phyloP scores from a whole-genome alignment of 2,329 filamentous ascomycete species.

The Lasiodiplodia hormozganensis region DNA sequence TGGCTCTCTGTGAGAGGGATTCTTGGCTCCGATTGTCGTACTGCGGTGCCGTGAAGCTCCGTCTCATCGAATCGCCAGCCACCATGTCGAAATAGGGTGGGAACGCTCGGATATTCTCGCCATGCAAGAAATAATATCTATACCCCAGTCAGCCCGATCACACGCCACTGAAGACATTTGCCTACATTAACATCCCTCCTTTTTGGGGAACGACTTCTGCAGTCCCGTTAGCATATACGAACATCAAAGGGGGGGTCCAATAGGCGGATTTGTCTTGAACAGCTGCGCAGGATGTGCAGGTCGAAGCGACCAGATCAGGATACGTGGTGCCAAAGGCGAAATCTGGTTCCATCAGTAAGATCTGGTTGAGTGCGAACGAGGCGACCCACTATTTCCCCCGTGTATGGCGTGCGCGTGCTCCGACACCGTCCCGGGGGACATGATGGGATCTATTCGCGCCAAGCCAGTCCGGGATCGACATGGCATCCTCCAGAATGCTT shows the following conservation, averaged over 20 bases:
- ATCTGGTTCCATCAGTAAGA: slow-evolving; percentile 23
- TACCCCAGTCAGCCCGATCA: slow-evolving; percentile 53
- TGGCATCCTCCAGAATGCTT: slow-evolving; percentile 75
- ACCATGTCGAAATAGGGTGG: slow-evolving; percentile 75
- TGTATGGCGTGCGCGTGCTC: slow-evolving; percentile 71
- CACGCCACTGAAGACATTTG: slow-evolving; percentile 23
- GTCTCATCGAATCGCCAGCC: slow-evolving; percentile 67
- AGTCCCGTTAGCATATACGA: slow-evolving; percentile 66
- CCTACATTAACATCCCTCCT: slow-evolving; percentile 49
- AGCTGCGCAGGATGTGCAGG: slow-evolving; percentile 73
- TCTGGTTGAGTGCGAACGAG: background rate
- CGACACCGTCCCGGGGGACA: slow-evolving; percentile 64
- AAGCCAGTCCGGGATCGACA: slow-evolving; percentile 67
- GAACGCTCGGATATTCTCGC: slow-evolving; percentile 73
- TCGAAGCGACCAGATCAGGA: slow-evolving; percentile 65
- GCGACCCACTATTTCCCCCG: slow-evolving; percentile 63
- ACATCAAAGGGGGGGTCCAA: slow-evolving; percentile 74
- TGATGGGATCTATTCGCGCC: slow-evolving; percentile 71
- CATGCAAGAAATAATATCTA: slow-evolving; percentile 80
- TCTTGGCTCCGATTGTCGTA: slow-evolving; percentile 73
- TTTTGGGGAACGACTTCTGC: slow-evolving; percentile 69
- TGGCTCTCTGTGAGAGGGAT: slow-evolving; percentile 76
- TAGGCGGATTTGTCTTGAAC: slow-evolving; percentile 74
- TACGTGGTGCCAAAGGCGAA: slow-evolving; percentile 70
- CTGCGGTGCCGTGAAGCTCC: slow-evolving; percentile 63